These are phyloP conservation scores for Pulveroboletus sp. DNA, from an alignment of 768 basidiomycete genomes.

Conservation along the genomic window DNA sequence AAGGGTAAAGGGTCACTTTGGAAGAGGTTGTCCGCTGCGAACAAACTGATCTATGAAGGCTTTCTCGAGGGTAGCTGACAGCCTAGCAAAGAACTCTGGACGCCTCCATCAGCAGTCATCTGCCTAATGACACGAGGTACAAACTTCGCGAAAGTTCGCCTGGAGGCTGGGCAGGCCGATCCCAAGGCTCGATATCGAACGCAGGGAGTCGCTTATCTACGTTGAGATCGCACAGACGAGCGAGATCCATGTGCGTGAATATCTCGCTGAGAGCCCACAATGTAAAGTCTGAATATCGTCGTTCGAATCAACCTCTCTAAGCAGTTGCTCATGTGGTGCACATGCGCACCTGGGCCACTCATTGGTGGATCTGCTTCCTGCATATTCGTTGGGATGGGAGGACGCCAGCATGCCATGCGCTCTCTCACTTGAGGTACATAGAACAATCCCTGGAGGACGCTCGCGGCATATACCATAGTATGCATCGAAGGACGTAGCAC, in stretches of 20 bases:
- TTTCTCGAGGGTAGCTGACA: slow-evolving; percentile 43
- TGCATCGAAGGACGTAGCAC: slow-evolving; percentile 56
- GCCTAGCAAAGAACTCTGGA: slow-evolving; percentile 46
- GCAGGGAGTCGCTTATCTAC: slow-evolving; percentile 47
- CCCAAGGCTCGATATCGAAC: slow-evolving; percentile 41
- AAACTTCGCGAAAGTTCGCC: slow-evolving; percentile 43
- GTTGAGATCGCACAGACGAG: slow-evolving; percentile 51
- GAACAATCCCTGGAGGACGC: slow-evolving; percentile 53
- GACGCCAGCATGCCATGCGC: slow-evolving; percentile 36
- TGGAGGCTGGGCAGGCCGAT: slow-evolving; percentile 31
- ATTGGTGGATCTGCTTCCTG: slow-evolving; percentile 25
- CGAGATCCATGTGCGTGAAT: slow-evolving; percentile 67
- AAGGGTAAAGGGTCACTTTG: slow-evolving; percentile 25
- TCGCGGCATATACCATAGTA: slow-evolving; percentile 51
- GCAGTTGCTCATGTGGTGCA: slow-evolving; percentile 4
- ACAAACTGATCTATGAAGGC: slow-evolving; percentile 36
- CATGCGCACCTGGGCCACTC: slow-evolving; percentile 34
- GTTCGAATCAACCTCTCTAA: not conserved
- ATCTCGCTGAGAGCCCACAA: slow-evolving; percentile 60
- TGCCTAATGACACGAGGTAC: slow-evolving; percentile 4
- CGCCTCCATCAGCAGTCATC: slow-evolving; percentile 8
- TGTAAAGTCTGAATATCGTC: slow-evolving; percentile 36
- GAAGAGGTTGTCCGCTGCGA: slow-evolving; percentile 28
- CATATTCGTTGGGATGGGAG: slow-evolving; percentile 15
- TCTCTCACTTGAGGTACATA: slow-evolving; percentile 66